Evolutionary conservation across 1,284 basidiomycete species (phyloP).

Genomic region (Ustilago shanxiensis): DNA sequence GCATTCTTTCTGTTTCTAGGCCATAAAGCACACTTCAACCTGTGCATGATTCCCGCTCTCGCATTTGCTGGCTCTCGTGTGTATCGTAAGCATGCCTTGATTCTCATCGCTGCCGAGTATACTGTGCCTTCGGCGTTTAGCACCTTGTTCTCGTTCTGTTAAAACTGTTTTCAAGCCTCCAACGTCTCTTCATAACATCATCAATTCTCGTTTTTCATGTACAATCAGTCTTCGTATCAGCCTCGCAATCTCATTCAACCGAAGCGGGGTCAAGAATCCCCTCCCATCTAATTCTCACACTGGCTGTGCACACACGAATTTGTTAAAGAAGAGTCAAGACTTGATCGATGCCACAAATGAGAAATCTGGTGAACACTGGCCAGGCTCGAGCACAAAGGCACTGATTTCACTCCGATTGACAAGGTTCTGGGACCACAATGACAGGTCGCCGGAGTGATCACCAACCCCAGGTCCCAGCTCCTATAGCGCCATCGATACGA

Average conservation of each 20-base stretch:
- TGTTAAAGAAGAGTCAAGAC: too few relatives aligned
- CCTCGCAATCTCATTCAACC: conserved; percentile 59
- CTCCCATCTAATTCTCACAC: conserved; percentile 1
- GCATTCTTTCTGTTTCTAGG: conserved; percentile 29
- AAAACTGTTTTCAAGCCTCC: neutral
- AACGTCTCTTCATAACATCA: conserved; percentile 7
- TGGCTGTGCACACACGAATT: too few relatives aligned
- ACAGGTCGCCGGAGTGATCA: conserved; percentile 3
- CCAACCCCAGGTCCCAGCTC: conserved; percentile 57
- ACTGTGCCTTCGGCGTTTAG: conserved; percentile 6
- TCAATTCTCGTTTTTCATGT: conserved; percentile 22
- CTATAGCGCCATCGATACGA: conserved; percentile 10
- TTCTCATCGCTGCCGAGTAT: conserved; percentile 4
- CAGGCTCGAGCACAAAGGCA: too few relatives aligned
- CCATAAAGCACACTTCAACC: conserved; percentile 51
- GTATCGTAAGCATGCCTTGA: neutral
- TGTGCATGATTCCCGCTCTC: conserved; percentile 51
- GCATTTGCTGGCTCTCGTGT: neutral
- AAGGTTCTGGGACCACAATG: too few relatives aligned
- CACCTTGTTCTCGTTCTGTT: conserved; percentile 16
- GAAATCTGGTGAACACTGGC: too few relatives aligned
- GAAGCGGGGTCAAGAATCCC: conserved; percentile 46
- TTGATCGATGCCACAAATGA: too few relatives aligned
- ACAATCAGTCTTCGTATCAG: conserved; percentile 42
- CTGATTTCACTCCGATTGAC: too few relatives aligned